These are phyloP conservation scores for Claviceps fusiformis DNA, from an alignment of 2,329 filamentous ascomycete genomes.

Conservation along the genomic window DNA sequence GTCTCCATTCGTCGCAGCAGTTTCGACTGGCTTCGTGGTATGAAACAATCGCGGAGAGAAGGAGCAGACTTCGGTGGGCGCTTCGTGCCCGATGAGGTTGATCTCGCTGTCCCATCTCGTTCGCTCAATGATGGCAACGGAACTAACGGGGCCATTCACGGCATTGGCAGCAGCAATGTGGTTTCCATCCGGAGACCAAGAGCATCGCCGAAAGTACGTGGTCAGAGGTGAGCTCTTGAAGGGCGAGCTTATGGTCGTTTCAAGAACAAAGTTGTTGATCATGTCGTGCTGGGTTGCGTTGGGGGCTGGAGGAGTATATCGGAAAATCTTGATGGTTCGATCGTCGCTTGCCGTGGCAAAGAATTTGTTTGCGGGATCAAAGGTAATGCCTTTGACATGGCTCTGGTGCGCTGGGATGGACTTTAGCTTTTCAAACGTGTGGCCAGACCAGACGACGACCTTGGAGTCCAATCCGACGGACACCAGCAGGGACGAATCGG, in stretches of 20 bases:
- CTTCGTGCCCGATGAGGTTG: conserved; percentile 93
- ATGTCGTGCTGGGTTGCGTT: conserved; percentile 93
- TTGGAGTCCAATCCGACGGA: conserved; percentile 96
- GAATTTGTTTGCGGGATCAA: conserved; percentile 97
- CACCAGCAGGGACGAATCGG: conserved; percentile 87
- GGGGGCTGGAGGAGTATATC: conserved; percentile 79
- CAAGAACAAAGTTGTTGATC: conserved; percentile 89
- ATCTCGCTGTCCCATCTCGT: conserved; percentile 92
- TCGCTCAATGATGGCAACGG: conserved; percentile 88
- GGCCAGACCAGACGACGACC: conserved; percentile 94
- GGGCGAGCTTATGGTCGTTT: conserved; percentile 77
- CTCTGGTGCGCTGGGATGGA: conserved; percentile 85
- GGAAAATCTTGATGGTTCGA: conserved; percentile 89
- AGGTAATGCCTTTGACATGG: conserved; percentile 97
- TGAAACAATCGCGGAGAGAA: conserved; percentile 89
- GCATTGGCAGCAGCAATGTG: conserved; percentile 96
- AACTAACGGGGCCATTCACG: conserved; percentile 92
- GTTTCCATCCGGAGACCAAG: conserved; percentile 94
- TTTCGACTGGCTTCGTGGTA: conserved; percentile 48
- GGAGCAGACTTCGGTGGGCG: conserved; percentile 90
- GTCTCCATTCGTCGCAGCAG: conserved; percentile 30
- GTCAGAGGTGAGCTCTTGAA: conserved; percentile 88
- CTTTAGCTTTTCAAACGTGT: conserved; percentile 97
- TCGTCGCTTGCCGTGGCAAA: conserved; percentile 98
- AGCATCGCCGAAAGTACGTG: conserved; percentile 91